Evolutionary conservation across 2,329 filamentous ascomycete genomes (phyloP).

Genomic region (Arthrobotrys megalospora): DNA sequence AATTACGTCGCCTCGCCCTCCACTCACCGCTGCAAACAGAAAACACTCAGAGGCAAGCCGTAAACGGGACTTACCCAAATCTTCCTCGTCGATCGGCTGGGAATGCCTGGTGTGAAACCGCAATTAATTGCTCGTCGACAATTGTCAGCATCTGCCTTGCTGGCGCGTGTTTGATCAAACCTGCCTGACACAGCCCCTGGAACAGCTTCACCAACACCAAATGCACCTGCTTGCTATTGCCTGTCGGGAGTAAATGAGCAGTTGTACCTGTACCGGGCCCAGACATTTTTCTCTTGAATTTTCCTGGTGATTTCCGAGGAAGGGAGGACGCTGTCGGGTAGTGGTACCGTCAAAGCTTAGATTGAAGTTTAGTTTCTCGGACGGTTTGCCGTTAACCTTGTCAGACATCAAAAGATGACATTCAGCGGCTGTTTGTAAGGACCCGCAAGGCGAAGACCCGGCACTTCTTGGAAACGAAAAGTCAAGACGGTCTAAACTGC

Average conservation of each 20-base stretch:
- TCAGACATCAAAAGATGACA: slow-evolving; percentile 16
- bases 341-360: slow-evolving; percentile 4
- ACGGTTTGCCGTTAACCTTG: slow-evolving; percentile 7
- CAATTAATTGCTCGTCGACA: background rate
- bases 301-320: background rate
- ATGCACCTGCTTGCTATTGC: background rate
- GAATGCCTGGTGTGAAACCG: background rate
- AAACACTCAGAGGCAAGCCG: background rate
- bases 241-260: slow-evolving; percentile 1
- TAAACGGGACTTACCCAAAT: slow-evolving; percentile 13
- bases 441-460: background rate
- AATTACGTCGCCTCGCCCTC: slow-evolving; percentile 2
- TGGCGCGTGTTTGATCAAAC: slow-evolving; percentile 23
- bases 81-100: background rate
- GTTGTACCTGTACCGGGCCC: background rate
- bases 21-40: slow-evolving; percentile 1
- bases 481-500: slow-evolving; percentile 7
- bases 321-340: background rate
- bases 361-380: slow-evolving; percentile 6
- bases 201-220: slow-evolving; percentile 3
- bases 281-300: background rate
- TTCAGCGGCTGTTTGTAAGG: background rate
- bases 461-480: slow-evolving; percentile 13
- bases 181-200: slow-evolving; percentile 41
- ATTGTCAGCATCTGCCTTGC: slow-evolving; percentile 25